Base-by-base conservation (phyloP, 2,329 filamentous ascomycete species). In the Amauroascus verrucosus region DNA sequence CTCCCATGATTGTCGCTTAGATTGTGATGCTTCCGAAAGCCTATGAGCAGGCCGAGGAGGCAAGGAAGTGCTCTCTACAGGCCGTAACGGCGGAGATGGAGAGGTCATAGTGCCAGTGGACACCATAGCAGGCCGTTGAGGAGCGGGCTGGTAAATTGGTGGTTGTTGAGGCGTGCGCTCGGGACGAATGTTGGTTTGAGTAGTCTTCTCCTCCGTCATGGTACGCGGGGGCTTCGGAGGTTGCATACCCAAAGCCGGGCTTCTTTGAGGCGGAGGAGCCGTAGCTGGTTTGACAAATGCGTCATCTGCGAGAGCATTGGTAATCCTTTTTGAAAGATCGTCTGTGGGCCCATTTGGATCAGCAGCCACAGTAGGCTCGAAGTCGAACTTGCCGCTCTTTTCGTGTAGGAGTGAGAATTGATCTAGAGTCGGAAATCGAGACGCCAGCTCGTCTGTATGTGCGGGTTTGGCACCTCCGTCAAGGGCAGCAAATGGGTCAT, bases 321-420 rank as follows among this genome's bases (percentile, higher is more conserved):
- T 81, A 7, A 93, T 80, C 56, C 81, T 77, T 62, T 86, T 80
- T 30, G 77, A 81, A 14, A 88, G 68, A 51, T 77, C 75, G 16
- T 76, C 75, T 28, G 79, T 69, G 38, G 69, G 58, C 1, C 63
- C 51, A 28, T 70, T 69, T 9, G 71, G 69, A 9, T 74, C 70
- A 22, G 73, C 6, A 20, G 73, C 69, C n/a, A 75, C 66, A 13
- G 75, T 64, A 41, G 75, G 69, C 55, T 87, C 84, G 65, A 96
- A 96, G 52, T 91, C 84, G 62, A 96, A 96, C 56, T 88, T 90
- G 56, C 81, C 72, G 2, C 86, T 86, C 57, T 86, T 81, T 58
- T 97, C 89, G 61, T 95, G 88, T 43, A 96, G 73, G 16, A 98
- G 75, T 2, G 91, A 84, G 64, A 98, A 98, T 61, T 97, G 88